Conservation (phyloP, 129 eudicot species). For the Flaveria linearis region DNA sequence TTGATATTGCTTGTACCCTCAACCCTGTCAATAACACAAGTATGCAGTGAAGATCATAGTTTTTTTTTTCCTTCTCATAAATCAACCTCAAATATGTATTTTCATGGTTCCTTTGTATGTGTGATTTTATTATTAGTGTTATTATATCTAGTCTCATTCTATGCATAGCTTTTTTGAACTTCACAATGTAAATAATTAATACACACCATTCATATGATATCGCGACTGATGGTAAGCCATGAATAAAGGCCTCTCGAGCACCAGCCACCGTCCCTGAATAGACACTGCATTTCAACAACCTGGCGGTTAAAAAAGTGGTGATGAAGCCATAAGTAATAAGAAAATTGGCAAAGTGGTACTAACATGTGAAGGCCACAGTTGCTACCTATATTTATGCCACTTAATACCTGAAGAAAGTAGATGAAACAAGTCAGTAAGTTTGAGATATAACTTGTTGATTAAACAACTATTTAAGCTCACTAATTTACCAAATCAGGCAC, state of each 20-base stretch:
- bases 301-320: conserved; percentile 4
- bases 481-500: conserved; percentile 80
- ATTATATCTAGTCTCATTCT: too few species aligned
- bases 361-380: conserved; percentile 90
- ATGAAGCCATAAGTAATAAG: conserved; percentile 7
- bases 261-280: conserved; percentile 98
- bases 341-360: conserved; percentile 35
- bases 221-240: conserved; percentile 75
- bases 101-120: too few species aligned
- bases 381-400: conserved; percentile 96
- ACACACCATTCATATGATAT: conserved; percentile 86
- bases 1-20: too few species aligned
- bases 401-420: conserved; percentile 58
- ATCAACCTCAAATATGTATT: too few species aligned
- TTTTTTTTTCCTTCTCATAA: too few species aligned
- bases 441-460: neutral
- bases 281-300: conserved; percentile 48
- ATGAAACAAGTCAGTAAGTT: conserved; percentile 13
- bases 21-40: too few species aligned
- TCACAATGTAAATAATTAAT: neutral
- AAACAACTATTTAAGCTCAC: neutral
- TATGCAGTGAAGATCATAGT: too few species aligned
- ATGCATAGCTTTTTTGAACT: too few species aligned
- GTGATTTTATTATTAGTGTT: too few species aligned
- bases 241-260: conserved; percentile 90